Evolutionary conservation across 2,329 filamentous ascomycete species (phyloP).

Genomic region (Aspergillus brunneoviolaceus): DNA sequence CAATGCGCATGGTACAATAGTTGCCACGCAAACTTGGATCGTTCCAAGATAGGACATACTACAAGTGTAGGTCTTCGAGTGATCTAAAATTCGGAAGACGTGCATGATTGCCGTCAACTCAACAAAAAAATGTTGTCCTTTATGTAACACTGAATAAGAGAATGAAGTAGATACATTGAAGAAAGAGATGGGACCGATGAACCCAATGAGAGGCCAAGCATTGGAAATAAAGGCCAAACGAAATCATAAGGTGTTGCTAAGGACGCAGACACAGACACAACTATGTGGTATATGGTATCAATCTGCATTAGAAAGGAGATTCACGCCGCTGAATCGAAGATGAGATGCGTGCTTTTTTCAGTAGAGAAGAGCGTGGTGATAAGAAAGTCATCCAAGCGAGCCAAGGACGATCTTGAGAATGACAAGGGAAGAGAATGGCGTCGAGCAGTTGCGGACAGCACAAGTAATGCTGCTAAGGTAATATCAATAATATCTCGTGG

Average conservation of each 20-base stretch:
- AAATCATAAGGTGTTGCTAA: constrained; percentile 11
- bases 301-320: constrained; percentile 30
- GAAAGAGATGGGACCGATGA: constrained; percentile 8
- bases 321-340: constrained; percentile 27
- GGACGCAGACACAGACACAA: constrained; percentile 14
- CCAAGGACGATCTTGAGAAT: constrained; percentile 11
- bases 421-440: background rate
- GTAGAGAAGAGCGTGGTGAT: constrained; percentile 5
- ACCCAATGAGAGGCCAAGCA: constrained; percentile 1
- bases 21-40: background rate
- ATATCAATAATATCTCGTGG: background rate
- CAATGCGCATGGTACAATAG: no score
- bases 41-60: background rate
- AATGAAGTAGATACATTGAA: constrained; percentile 8
- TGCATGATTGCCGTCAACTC: background rate
- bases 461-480: background rate
- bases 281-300: constrained; percentile 34
- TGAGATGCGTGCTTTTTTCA: constrained; percentile 19
- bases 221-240: constrained; percentile 7
- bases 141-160: background rate
- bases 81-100: background rate
- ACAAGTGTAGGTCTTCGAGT: background rate
- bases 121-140: background rate
- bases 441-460: background rate
- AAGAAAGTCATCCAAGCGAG: constrained; percentile 10